phyloP scores from a whole-genome alignment of 306 rosid genomes.

The Hylodesmum podocarpum region DNA sequence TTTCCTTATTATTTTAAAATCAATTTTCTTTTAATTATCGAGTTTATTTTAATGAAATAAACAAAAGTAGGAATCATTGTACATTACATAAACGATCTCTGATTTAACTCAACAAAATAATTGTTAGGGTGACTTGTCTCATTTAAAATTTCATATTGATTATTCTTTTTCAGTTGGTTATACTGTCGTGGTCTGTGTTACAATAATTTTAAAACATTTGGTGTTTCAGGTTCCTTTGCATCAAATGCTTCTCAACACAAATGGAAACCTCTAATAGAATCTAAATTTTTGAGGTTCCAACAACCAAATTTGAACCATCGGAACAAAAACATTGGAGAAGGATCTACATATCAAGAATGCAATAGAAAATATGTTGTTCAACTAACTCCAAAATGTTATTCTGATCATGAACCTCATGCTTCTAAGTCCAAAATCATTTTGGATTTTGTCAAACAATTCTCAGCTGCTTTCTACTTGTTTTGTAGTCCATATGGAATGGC shows the following conservation, averaged over 20 bases:
- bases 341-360: background rate
- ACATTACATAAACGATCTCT: too few species aligned
- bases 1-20: too few species aligned
- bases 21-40: too few species aligned
- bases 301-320: background rate
- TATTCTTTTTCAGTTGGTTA: background rate
- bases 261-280: conserved; percentile 17
- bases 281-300: conserved; percentile 32
- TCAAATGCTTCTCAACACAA: background rate
- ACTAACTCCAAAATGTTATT: conserved; percentile 50
- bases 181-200: background rate
- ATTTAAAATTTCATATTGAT: background rate
- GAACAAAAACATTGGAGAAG: background rate
- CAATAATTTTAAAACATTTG: background rate
- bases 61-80: background rate
- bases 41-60: background rate
- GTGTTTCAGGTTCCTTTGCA: conserved; percentile 32
- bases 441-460: conserved; percentile 30
- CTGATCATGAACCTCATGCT: conserved; percentile 51
- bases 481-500: conserved; percentile 76
- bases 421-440: conserved; percentile 34
- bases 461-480: conserved; percentile 68
- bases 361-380: conserved; percentile 35
- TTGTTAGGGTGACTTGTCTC: background rate
- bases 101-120: too few species aligned